Conservation (phyloP, 2,329 filamentous ascomycete species). For the Epichloe sp. region DNA sequence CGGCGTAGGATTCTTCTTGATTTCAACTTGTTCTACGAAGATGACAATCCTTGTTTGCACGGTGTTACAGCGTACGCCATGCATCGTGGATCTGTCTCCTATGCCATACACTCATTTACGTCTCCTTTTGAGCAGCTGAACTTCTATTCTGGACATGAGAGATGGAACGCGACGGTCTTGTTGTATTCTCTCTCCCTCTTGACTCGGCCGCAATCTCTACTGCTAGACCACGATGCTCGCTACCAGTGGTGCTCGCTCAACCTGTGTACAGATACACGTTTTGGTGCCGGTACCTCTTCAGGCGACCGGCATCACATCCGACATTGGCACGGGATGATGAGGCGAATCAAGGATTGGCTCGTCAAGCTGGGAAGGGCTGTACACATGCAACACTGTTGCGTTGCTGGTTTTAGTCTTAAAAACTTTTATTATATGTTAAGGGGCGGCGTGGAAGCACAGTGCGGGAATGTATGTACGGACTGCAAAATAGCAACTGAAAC, state of each 20-base stretch:
- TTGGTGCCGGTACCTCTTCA: neutral
- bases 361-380: neutral
- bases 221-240: neutral
- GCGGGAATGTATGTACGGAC: constrained; percentile 4
- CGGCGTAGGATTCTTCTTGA: constrained; percentile 19
- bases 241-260: neutral
- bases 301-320: neutral
- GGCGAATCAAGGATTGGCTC: neutral
- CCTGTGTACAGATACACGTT: neutral
- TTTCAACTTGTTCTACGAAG: neutral
- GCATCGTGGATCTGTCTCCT: neutral
- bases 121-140: constrained; percentile 1
- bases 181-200: neutral
- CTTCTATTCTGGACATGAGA: constrained; percentile 4
- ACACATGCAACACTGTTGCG: constrained; percentile 1
- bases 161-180: neutral
- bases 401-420: constrained; percentile 1
- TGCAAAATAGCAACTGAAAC: constrained; percentile 3
- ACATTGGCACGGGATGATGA: neutral
- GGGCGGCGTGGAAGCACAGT: neutral
- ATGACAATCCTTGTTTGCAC: neutral
- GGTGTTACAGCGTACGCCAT: neutral
- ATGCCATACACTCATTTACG: constrained; percentile 4
- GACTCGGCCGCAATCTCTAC: neutral
- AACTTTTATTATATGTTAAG: constrained; percentile 2